These are phyloP conservation scores for Neobulgaria alba DNA, from an alignment of 2,329 filamentous ascomycete genomes.

Conservation along the genomic window DNA sequence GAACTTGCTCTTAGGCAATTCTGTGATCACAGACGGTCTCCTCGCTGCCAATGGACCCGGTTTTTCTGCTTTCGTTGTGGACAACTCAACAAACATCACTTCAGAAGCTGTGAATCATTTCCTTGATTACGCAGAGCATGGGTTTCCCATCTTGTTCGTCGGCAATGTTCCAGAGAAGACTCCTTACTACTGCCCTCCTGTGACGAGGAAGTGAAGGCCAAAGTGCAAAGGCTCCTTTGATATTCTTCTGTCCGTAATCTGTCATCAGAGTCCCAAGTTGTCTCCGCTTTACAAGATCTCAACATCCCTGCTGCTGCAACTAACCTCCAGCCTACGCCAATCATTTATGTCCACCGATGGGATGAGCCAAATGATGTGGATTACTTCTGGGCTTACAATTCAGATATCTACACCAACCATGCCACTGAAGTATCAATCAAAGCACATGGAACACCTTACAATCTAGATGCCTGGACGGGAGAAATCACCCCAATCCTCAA, in stretches of 20 bases:
- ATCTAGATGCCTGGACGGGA: constrained; percentile 7
- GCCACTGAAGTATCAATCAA: constrained; percentile 5
- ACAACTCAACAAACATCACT: constrained; percentile 5
- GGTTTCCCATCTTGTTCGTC: constrained; percentile 7
- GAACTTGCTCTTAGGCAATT: neutral
- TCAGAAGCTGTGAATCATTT: constrained; percentile 1
- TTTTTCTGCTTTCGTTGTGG: constrained; percentile 6
- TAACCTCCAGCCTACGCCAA: constrained; percentile 4
- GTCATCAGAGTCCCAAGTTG: neutral
- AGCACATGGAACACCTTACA: constrained; percentile 3
- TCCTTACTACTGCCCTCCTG: constrained; percentile 3
- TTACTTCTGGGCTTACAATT: constrained; percentile 7
- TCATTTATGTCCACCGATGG: constrained; percentile 5
- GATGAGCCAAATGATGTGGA: constrained; percentile 7
- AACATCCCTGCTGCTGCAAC: constrained; percentile 1
- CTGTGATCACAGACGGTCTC: neutral
- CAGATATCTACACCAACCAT: constrained; percentile 2
- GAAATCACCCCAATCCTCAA: constrained; percentile 1
- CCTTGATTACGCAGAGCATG: constrained; percentile 3
- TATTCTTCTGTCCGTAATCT: constrained; percentile 3
- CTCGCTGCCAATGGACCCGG: constrained; percentile 3
- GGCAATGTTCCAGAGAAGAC: constrained; percentile 2
- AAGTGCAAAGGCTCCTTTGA: neutral
- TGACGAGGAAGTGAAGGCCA: constrained; percentile 4
- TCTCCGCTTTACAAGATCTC: neutral